A percentile compares a stretch with the other conserved stretches of the same genome.
phyloP scores from a whole-genome alignment of 2,329 filamentous ascomycete species.

The Alternaria consortialis region DNA sequence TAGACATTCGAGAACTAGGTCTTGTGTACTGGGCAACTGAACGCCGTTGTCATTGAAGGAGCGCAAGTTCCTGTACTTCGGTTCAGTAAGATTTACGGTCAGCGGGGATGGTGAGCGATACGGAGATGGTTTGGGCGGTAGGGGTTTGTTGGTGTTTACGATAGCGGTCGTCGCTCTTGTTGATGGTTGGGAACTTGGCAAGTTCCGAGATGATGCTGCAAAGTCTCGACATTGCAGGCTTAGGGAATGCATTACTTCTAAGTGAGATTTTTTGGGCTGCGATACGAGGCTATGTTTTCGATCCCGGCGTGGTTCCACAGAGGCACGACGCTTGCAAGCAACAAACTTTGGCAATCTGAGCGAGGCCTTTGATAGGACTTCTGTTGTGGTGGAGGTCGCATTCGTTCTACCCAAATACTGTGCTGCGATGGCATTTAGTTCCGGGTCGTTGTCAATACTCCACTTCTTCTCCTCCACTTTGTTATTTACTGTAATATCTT shows the following conservation, averaged over 20 bases:
- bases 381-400: too few relatives aligned
- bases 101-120: background rate
- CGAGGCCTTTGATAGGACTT: background rate
- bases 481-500: background rate
- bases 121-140: background rate
- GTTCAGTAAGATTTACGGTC: background rate
- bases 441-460: background rate
- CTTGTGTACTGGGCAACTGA: background rate
- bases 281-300: background rate
- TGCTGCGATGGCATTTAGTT: slow-evolving; percentile 2
- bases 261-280: background rate
- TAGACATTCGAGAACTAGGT: background rate
- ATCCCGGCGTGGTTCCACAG: background rate
- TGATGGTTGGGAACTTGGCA: background rate
- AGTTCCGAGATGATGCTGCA: background rate
- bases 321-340: background rate
- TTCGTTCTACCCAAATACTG: background rate
- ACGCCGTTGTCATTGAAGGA: rapidly evolving
- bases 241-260: background rate
- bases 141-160: background rate
- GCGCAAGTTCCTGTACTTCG: background rate
- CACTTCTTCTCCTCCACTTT: background rate
- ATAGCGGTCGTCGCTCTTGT: background rate
- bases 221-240: background rate
- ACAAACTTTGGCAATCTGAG: background rate